A percentile compares a stretch with the other conserved stretches of the same genome.
Conservation (phyloP, 768 basidiomycete species). For the Hortiboletus flavorubellus region DNA sequence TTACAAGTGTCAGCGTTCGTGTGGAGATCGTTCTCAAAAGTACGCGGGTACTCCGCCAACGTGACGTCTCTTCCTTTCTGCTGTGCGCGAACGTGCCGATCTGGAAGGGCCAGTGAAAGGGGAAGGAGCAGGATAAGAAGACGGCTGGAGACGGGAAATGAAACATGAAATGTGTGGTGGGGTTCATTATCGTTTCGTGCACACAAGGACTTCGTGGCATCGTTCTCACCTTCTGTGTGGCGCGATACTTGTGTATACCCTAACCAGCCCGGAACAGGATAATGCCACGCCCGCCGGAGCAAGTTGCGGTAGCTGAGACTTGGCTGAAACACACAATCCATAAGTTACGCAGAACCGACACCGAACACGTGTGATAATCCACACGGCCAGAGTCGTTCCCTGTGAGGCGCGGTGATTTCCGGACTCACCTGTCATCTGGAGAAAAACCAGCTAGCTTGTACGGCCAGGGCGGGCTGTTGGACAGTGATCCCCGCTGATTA, state of each 20-base stretch:
- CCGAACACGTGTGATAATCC: constrained; percentile 4
- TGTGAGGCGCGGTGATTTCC: not conserved
- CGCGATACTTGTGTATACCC: not conserved
- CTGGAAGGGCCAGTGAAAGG: constrained; percentile 7
- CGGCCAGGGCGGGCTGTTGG: not conserved
- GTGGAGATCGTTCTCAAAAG: not conserved
- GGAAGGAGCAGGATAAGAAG: not conserved
- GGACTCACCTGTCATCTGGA: not conserved
- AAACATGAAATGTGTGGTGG: not conserved
- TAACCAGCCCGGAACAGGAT: constrained; percentile 1
- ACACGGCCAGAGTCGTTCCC: not conserved
- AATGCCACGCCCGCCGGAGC: constrained; percentile 5
- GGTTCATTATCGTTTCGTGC: not conserved
- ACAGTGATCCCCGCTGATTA: constrained; percentile 12
- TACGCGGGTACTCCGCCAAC: constrained; percentile 1
- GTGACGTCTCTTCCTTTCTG: not conserved
- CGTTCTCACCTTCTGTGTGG: not conserved
- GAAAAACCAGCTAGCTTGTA: not conserved
- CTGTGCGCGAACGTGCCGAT: constrained; percentile 2
- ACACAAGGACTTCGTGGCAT: not conserved
- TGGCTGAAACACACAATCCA: not conserved
- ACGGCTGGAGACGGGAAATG: not conserved
- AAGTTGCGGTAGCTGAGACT: not conserved
- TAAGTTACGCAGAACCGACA: not conserved
- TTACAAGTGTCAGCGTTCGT: not conserved